Conservation (phyloP, 352 stramenopile species). For the Phytophthora brassicae region DNA sequence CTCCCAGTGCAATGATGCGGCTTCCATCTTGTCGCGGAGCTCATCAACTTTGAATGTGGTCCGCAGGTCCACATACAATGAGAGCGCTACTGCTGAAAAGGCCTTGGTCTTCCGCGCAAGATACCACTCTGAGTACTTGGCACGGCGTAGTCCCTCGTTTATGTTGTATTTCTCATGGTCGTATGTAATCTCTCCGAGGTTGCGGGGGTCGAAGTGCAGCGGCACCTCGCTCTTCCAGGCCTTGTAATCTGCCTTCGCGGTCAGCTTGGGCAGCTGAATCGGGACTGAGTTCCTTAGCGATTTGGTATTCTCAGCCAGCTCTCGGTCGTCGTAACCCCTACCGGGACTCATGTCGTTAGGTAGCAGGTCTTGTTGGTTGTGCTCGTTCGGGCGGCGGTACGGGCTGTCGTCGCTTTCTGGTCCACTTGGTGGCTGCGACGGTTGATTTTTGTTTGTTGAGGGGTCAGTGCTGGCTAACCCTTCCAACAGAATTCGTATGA, state of each 20-base stretch:
- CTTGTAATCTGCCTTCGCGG: neutral
- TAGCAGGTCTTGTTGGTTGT: no score
- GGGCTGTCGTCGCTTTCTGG: no score
- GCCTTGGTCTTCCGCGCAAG: neutral
- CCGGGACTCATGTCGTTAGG: no score
- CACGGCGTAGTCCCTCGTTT: neutral
- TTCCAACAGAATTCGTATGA: no score
- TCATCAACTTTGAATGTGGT: conserved; percentile 1
- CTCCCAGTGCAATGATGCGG: neutral
- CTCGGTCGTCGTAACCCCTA: no score
- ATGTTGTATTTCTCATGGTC: neutral
- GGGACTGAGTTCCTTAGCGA: no score
- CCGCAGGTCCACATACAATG: neutral
- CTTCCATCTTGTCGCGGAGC: conserved; percentile 1
- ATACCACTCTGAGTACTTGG: no score
- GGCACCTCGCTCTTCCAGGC: conserved; percentile 6
- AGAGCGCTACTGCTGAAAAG: neutral
- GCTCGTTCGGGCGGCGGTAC: no score
- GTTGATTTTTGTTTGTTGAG: no score
- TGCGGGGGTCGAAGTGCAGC: neutral
- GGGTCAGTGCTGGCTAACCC: no score
- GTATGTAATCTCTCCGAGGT: neutral
- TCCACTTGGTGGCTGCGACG: no score
- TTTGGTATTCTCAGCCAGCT: no score
- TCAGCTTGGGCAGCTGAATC: neutral